Evolutionary conservation across 441 rosid genomes (phyloP).

Genomic region (Pelargonium australe): DNA sequence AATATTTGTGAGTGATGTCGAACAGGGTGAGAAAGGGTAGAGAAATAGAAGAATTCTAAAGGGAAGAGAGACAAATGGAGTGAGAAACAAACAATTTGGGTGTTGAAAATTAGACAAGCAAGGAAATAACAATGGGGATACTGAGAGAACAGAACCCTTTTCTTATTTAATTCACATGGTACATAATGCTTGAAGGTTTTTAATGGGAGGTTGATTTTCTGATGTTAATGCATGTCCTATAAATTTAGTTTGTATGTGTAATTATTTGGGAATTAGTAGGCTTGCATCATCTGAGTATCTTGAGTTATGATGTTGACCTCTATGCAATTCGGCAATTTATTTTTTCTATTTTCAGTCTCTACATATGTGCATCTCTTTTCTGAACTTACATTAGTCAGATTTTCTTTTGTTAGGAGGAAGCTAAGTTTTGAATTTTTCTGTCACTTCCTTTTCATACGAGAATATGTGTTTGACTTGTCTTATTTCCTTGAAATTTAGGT

Average conservation of each 20-base stretch:
- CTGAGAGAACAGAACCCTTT: not conserved
- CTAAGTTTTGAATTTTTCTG: not conserved
- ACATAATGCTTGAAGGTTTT: not conserved
- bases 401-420: not conserved
- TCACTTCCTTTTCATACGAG: not conserved
- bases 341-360: not conserved
- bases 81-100: not conserved
- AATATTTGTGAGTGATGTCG: not conserved
- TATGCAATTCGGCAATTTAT: not conserved
- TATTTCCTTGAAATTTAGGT: slow-evolving; percentile 28
- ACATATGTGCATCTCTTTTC: not conserved
- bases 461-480: not conserved
- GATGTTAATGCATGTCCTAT: not conserved
- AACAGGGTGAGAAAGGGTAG: not conserved
- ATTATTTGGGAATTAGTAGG: not conserved
- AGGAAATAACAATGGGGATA: not conserved
- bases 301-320: not conserved
- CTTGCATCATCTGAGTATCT: not conserved
- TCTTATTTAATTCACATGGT: not conserved
- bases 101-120: not conserved
- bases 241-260: not conserved
- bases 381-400: not conserved
- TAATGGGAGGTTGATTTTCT: not conserved
- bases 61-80: not conserved
- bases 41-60: not conserved